Evolutionary conservation across 345 rosid species (phyloP), one percentile per base, ranked within the genome.

Genomic region (Lagerstroemia speciosa): DNA sequence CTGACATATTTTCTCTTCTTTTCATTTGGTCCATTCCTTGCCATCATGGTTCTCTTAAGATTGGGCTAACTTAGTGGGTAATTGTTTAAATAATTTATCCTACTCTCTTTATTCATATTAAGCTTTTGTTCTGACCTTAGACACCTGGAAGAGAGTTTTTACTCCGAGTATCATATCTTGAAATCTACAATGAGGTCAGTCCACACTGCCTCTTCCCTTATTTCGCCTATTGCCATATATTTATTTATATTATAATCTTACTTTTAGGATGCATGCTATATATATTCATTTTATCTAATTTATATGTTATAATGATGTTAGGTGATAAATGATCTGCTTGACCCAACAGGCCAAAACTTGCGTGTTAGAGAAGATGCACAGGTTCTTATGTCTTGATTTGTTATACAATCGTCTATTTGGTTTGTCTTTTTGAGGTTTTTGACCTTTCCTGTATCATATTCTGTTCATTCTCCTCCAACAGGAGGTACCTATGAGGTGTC

Each of bases 281-380:
- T 62, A 36, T 11, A 69, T 32, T 53, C 70, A 46, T 22, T 32
- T 15, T 32, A 37, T 20, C 64, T 45, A 50, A 68, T 43, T 69
- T 68, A 71, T 73, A 33, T 71, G 72, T 71, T 65, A 72, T 71
- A 69, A 68, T 80, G 70, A 68, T 78, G 41, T 76, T 85, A 95
- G 99, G 98, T 95, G 82, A 92, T 95, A 79, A 95, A 95, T 78
- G 99, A 95, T 86, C 85, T 95, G 72, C 96, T 92, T 77, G 96
- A 95, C 87, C 99, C 99, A 71, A 92, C 93, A 0, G 97, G 99
- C 73, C 99, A 95, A 84, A 92, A 95, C 83, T 87, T 95, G 86
- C 99, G 98, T 0, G 89, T 95, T 53, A 90, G 99, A 82, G 99
- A 95, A 83, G 99, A 95, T 87, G 88, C 90, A 37, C 98, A 95